Percentiles rank a stretch among this genome's conserved stretches.
These are phyloP conservation scores for Candolleomyces aberdarensis DNA, from an alignment of 768 basidiomycete species.

Conservation along the genomic window DNA sequence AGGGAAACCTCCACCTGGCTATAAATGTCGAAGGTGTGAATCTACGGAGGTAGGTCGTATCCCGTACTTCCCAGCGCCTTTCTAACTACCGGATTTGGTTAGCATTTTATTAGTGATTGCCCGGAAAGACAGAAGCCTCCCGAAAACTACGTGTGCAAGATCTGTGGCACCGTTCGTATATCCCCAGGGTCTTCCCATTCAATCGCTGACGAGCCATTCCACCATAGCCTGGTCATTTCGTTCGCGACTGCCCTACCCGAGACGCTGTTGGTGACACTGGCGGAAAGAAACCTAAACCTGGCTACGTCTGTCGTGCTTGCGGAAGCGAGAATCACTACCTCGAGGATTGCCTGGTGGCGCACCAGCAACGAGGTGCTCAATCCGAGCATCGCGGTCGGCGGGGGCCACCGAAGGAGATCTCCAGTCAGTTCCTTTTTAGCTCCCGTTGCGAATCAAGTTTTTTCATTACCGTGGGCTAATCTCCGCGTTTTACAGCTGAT, in stretches of 20 bases:
- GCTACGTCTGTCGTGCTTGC: slow-evolving; percentile 91
- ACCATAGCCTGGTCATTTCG: slow-evolving; percentile 71
- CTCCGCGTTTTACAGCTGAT: slow-evolving; percentile 50
- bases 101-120: slow-evolving; percentile 80
- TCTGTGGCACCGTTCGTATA: slow-evolving; percentile 62
- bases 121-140: slow-evolving; percentile 74
- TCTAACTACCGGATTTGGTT: slow-evolving; percentile 5
- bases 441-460: not conserved
- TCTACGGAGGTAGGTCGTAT: slow-evolving; percentile 55
- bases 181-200: slow-evolving; percentile 14
- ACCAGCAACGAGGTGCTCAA: slow-evolving; percentile 38
- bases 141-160: slow-evolving; percentile 83
- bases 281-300: slow-evolving; percentile 75
- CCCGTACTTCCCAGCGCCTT: not conserved
- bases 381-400: slow-evolving; percentile 41
- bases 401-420: slow-evolving; percentile 73
- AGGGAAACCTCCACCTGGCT: slow-evolving; percentile 64
- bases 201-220: slow-evolving; percentile 2
- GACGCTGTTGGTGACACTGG: slow-evolving; percentile 80
- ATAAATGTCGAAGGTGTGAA: slow-evolving; percentile 76
- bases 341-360: slow-evolving; percentile 79
- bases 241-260: slow-evolving; percentile 85
- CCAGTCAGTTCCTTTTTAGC: slow-evolving; percentile 51
- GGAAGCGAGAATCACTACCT: slow-evolving; percentile 84
- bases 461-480: not conserved